Evolutionary conservation across 1,139 yeast species (phyloP).

Genomic region (Scheffersomyces lignicola): DNA sequence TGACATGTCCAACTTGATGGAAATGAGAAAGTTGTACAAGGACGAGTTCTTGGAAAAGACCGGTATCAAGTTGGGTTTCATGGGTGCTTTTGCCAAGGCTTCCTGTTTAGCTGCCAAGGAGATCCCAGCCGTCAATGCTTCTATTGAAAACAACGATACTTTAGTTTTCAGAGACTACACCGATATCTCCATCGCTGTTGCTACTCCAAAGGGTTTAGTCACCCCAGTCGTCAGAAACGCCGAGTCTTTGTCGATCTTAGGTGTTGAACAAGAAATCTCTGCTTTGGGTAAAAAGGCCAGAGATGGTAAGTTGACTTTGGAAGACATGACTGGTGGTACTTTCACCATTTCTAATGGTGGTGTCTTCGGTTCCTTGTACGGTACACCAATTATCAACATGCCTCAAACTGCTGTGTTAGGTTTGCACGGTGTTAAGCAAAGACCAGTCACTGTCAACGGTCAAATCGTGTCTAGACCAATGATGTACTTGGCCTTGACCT

Average conservation of each 20-base stretch:
- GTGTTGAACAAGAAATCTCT: conserved; percentile 84
- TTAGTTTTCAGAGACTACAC: conserved; percentile 95
- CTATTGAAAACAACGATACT: conserved; percentile 90
- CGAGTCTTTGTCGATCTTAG: conserved; percentile 85
- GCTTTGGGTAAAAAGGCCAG: conserved; percentile 90
- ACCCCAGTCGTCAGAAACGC: conserved; percentile 98
- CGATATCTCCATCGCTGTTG: conserved; percentile 95
- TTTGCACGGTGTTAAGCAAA: conserved; percentile 95
- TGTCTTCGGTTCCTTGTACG: conserved; percentile 95
- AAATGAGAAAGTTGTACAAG: conserved; percentile 94
- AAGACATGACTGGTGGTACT: conserved; percentile 99
- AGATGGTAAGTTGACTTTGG: conserved; percentile 93
- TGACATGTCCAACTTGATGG: conserved; percentile 91
- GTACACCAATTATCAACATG: conserved; percentile 97
- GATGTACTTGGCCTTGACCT: conserved; percentile 99
- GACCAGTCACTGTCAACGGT: conserved; percentile 96
- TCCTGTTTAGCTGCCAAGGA: conserved; percentile 91
- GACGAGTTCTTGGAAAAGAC: conserved; percentile 94
- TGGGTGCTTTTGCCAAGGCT: conserved; percentile 98
- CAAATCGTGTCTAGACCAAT: conserved; percentile 97
- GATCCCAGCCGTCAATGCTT: conserved; percentile 92
- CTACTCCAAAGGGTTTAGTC: conserved; percentile 98
- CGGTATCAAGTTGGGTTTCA: conserved; percentile 95
- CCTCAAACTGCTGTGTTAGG: conserved; percentile 99
- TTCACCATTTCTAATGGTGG: conserved; percentile 99